Evolutionary conservation across 2,329 filamentous ascomycete species (phyloP).

Genomic region (Phialemoniopsis sp.): DNA sequence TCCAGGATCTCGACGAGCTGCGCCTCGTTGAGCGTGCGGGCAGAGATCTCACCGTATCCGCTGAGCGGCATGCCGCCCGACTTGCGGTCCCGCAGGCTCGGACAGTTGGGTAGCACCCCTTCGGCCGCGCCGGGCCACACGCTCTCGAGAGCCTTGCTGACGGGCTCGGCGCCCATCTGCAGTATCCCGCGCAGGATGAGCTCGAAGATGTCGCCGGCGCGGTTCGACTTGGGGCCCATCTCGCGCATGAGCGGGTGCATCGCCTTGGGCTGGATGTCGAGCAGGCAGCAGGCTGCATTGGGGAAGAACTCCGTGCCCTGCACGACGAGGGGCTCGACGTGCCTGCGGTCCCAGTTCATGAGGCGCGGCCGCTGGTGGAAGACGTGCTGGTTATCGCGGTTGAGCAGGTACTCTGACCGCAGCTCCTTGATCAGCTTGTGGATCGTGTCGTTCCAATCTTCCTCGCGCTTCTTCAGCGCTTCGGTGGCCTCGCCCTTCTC

Average conservation of each 20-base stretch:
- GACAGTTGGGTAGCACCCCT: constrained; percentile 43
- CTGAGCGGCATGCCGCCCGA: constrained; percentile 38
- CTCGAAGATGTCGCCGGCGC: constrained; percentile 46
- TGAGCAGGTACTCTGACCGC: constrained; percentile 28
- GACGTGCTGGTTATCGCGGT: constrained; percentile 51
- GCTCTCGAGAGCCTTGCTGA: constrained; percentile 40
- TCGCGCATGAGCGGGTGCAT: constrained; percentile 44
- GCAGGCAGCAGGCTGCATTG: constrained; percentile 46
- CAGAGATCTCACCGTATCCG: constrained; percentile 28
- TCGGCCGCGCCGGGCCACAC: constrained; percentile 59
- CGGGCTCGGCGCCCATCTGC: constrained; percentile 19
- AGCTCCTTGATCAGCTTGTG: constrained; percentile 23
- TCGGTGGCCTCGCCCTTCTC: constrained; percentile 6
- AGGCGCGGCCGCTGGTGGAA: constrained; percentile 44
- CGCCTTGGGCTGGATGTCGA: constrained; percentile 63
- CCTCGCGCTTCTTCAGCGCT: constrained; percentile 21
- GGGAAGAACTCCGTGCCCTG: constrained; percentile 63
- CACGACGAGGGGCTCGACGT: constrained; percentile 64
- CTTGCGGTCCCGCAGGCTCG: constrained; percentile 40
- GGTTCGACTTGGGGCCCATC: constrained; percentile 31
- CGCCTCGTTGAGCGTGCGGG: constrained; percentile 43
- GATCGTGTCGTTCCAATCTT: constrained; percentile 28
- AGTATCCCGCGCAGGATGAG: constrained; percentile 43
- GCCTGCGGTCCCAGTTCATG: constrained; percentile 66
- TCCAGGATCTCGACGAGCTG: constrained; percentile 57